Evolutionary conservation across 768 basidiomycete species (phyloP).

Genomic region (Russula foetens): DNA sequence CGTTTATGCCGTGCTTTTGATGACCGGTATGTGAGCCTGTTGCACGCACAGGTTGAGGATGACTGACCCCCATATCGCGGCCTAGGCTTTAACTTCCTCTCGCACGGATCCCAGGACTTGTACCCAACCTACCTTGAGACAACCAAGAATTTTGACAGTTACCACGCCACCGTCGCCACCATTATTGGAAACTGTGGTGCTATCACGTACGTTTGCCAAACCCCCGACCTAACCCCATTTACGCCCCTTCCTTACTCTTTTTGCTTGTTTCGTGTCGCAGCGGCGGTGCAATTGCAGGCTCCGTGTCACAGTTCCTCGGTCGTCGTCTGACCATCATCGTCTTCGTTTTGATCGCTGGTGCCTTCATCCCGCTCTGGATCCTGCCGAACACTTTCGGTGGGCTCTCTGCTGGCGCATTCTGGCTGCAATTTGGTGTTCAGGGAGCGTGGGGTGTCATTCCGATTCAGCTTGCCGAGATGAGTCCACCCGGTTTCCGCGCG

Average conservation of each 20-base stretch:
- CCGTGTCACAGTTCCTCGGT: constrained; percentile 35
- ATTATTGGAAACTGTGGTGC: constrained; percentile 36
- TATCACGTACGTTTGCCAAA: constrained; percentile 20
- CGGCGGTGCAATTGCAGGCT: constrained; percentile 34
- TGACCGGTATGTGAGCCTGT: constrained; percentile 40
- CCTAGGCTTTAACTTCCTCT: constrained; percentile 43
- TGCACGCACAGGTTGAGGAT: neutral
- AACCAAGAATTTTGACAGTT: constrained; percentile 29
- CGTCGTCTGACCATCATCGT: constrained; percentile 37
- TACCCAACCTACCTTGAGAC: constrained; percentile 35
- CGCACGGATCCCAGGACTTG: constrained; percentile 40
- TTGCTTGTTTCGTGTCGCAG: constrained; percentile 8
- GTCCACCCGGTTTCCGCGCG: constrained; percentile 42
- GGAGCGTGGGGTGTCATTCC: constrained; percentile 31
- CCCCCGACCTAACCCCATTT: constrained; percentile 10
- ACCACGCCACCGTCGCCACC: constrained; percentile 34
- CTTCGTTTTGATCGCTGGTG: constrained; percentile 28
- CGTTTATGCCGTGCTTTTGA: constrained; percentile 80
- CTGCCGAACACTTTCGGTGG: constrained; percentile 34
- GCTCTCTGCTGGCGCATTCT: constrained; percentile 42
- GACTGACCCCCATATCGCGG: constrained; percentile 3
- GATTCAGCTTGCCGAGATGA: constrained; percentile 39
- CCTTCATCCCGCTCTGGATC: constrained; percentile 37
- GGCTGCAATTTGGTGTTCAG: constrained; percentile 41
- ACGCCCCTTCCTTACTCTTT: neutral